Evolutionary conservation across 768 basidiomycete species (phyloP).

Genomic region (Peribolospora baueri): DNA sequence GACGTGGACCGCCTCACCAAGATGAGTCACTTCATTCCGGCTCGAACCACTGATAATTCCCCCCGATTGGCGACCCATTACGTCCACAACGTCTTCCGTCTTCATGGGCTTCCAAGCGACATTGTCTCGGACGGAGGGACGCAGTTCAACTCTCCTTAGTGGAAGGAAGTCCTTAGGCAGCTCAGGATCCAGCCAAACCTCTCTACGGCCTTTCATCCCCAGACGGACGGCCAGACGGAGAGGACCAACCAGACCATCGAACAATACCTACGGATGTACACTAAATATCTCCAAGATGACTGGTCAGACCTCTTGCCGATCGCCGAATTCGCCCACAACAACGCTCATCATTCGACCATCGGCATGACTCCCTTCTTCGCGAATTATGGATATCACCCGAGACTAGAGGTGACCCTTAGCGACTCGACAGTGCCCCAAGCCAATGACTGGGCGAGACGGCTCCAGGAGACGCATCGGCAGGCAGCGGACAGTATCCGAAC

Average conservation of each 20-base stretch:
- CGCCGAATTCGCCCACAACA: constrained; percentile 21
- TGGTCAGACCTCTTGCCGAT: constrained; percentile 20
- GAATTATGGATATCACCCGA: constrained; percentile 6
- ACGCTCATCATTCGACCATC: constrained; percentile 16
- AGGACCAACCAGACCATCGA: constrained; percentile 24
- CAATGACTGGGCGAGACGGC: background rate
- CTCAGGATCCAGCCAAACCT: constrained; percentile 16
- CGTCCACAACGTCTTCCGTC: constrained; percentile 17
- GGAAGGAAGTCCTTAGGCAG: background rate
- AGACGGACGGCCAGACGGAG: constrained; percentile 26
- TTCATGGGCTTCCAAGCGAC: constrained; percentile 13
- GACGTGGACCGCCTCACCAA: constrained; percentile 25
- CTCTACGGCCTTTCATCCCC: constrained; percentile 27
- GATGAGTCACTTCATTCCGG: constrained; percentile 25
- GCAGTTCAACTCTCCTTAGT: constrained; percentile 9
- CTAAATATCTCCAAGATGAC: constrained; percentile 18
- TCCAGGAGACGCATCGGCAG: background rate
- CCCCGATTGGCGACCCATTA: constrained; percentile 17
- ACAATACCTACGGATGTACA: constrained; percentile 21
- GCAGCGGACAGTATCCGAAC: background rate
- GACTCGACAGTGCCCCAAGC: background rate
- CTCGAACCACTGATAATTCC: constrained; percentile 15
- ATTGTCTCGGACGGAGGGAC: constrained; percentile 16
- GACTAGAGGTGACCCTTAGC: background rate
- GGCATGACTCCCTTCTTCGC: constrained; percentile 16